phyloP scores from a whole-genome alignment of 345 rosid species.

The Camelina neglecta region DNA sequence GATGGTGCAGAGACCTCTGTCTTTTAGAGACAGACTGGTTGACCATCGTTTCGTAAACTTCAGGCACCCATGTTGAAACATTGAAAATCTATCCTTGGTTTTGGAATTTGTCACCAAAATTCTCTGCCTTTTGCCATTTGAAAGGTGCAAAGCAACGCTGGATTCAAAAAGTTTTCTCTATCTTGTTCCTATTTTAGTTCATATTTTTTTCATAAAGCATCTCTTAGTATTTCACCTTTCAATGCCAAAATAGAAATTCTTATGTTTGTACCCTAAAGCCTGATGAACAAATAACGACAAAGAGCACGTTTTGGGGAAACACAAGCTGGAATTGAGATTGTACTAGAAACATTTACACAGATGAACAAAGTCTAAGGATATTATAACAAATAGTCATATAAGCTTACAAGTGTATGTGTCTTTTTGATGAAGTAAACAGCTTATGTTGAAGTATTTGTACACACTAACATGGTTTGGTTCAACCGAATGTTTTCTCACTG shows the following conservation, averaged over 20 bases:
- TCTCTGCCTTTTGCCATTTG: not conserved
- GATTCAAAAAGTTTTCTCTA: not conserved
- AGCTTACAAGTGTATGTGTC: constrained; percentile 33
- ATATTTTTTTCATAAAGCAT: not conserved
- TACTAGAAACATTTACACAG: constrained; percentile 16
- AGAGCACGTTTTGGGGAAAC: not conserved
- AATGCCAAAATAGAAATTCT: not conserved
- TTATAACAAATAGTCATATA: constrained; percentile 25
- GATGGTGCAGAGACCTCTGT: not conserved
- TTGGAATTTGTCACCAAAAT: not conserved
- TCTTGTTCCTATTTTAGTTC: not conserved
- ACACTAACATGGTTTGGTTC: constrained; percentile 15
- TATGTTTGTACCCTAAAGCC: constrained; percentile 25
- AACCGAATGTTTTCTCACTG: constrained; percentile 44
- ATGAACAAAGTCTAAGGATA: constrained; percentile 18
- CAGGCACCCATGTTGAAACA: not conserved
- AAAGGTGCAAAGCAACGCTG: not conserved
- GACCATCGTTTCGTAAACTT: not conserved
- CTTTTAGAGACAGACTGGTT: not conserved
- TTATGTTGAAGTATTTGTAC: constrained; percentile 11
- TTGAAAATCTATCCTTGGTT: not conserved
- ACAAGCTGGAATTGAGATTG: constrained; percentile 9
- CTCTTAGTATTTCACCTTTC: not conserved
- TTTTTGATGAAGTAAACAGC: constrained; percentile 13
- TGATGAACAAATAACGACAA: constrained; percentile 23